Evolutionary conservation across 176 grass and related monocot species (phyloP).

Genomic region (Pontederia paniculata): DNA sequence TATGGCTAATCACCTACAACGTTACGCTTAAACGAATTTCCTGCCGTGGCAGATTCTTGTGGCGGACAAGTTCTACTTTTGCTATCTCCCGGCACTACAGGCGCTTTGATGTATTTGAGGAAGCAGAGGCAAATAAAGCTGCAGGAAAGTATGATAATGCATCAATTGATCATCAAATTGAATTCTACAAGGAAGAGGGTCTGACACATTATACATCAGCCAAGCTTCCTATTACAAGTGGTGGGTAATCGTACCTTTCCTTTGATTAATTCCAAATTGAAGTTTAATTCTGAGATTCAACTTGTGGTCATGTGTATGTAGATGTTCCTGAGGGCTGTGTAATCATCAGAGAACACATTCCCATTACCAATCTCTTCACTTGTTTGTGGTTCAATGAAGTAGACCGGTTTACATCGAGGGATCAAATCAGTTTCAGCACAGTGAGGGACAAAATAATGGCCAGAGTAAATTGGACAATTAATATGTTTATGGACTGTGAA

Average conservation of each 20-base stretch:
- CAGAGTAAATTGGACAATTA: conserved; percentile 61
- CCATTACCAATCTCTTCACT: conserved; percentile 86
- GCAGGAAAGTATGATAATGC: conserved; percentile 93
- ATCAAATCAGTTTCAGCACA: conserved; percentile 94
- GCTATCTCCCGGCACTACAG: conserved; percentile 96
- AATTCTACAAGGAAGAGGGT: conserved; percentile 94
- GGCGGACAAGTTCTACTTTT: conserved; percentile 76
- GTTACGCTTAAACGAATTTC: neutral
- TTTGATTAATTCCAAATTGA: neutral
- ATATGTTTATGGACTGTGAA: conserved; percentile 98
- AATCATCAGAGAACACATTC: conserved; percentile 79
- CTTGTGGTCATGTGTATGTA: conserved; percentile 7
- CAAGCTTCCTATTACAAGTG: conserved; percentile 96
- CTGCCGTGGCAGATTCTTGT: conserved; percentile 69
- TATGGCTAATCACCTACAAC: no score
- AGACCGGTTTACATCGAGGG: conserved; percentile 78
- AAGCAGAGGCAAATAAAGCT: conserved; percentile 96
- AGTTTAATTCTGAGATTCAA: no score
- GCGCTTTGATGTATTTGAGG: conserved; percentile 96
- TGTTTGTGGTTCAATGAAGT: conserved; percentile 98
- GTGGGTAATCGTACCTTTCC: conserved; percentile 26
- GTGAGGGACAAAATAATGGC: conserved; percentile 82
- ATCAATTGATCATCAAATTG: conserved; percentile 88
- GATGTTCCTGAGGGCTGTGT: conserved; percentile 99
- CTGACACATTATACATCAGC: conserved; percentile 78